Percentiles rank a stretch among this genome's conserved stretches.
Evolutionary conservation across 345 rosid genomes (phyloP).

Genomic region (Eucalyptus guilfoylei): DNA sequence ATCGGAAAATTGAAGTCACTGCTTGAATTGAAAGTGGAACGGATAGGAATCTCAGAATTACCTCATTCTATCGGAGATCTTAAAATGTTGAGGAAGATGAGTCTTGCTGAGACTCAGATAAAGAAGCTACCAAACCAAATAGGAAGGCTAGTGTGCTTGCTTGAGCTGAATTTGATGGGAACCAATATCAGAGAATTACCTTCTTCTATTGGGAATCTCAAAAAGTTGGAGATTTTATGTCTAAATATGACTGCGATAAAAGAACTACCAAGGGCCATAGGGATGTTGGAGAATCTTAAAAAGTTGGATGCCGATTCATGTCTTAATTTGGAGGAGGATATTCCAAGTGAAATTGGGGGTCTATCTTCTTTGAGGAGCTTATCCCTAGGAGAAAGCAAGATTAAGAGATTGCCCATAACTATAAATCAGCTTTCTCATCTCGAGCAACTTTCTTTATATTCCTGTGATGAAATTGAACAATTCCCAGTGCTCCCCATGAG

Average conservation of each 20-base stretch:
- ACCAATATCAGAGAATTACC: no score
- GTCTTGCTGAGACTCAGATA: no score
- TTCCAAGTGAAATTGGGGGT: background rate
- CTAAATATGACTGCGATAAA: background rate
- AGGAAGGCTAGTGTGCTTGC: no score
- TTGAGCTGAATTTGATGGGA: no score
- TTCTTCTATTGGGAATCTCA: no score
- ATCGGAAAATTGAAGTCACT: background rate
- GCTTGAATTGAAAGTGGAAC: background rate
- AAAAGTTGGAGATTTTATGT: background rate
- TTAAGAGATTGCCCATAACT: background rate
- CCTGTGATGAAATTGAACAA: no score
- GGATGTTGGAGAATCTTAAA: background rate
- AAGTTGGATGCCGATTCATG: background rate
- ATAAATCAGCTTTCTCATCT: background rate
- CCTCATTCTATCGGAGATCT: background rate
- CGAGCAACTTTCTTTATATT: background rate
- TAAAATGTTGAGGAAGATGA: no score
- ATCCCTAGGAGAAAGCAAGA: background rate
- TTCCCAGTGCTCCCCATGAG: no score
- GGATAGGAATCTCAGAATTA: no score
- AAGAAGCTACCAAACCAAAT: no score
- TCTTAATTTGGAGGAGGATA: background rate
- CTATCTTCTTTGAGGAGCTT: background rate
- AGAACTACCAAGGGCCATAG: background rate